Conservation (phyloP, 2,329 filamentous ascomycete genomes). For the Pyrenochaeta sp. region DNA sequence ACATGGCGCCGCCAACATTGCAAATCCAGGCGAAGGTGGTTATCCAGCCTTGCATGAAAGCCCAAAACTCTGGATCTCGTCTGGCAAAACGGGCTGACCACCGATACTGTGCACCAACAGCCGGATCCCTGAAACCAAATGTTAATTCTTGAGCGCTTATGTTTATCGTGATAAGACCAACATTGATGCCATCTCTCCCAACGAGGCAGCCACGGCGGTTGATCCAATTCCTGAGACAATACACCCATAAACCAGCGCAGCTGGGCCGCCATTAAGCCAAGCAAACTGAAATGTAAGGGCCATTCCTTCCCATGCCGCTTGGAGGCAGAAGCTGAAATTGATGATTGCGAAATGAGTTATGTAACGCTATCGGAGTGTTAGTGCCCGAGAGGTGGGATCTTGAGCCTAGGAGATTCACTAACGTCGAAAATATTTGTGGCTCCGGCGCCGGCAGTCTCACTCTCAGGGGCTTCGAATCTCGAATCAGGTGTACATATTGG, state of each 20-base stretch:
- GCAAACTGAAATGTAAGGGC: conserved; percentile 19
- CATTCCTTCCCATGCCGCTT: conserved; percentile 19
- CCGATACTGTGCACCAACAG: conserved; percentile 33
- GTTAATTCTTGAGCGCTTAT: not conserved
- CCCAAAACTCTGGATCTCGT: conserved; percentile 24
- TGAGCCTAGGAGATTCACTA: not conserved
- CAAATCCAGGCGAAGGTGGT: conserved; percentile 46
- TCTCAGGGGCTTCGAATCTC: too few relatives aligned
- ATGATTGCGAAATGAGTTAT: conserved; percentile 20
- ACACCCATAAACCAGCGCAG: conserved; percentile 24
- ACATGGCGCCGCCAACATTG: conserved; percentile 28
- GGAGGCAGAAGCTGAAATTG: conserved; percentile 21
- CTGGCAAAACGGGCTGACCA: conserved; percentile 29
- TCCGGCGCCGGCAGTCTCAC: too few relatives aligned
- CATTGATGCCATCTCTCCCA: conserved; percentile 37
- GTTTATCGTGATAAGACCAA: conserved; percentile 16
- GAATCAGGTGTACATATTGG: too few relatives aligned
- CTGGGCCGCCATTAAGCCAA: conserved; percentile 29
- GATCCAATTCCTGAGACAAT: conserved; percentile 28
- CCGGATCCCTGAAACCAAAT: conserved; percentile 10
- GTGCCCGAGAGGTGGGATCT: not conserved
- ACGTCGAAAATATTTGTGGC: not conserved
- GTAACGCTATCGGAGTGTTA: conserved; percentile 15
- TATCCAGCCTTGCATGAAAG: conserved; percentile 45
- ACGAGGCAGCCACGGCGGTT: conserved; percentile 36